phyloP scores from a whole-genome alignment of 2,329 filamentous ascomycete genomes.

The Aschersonia sp. region DNA sequence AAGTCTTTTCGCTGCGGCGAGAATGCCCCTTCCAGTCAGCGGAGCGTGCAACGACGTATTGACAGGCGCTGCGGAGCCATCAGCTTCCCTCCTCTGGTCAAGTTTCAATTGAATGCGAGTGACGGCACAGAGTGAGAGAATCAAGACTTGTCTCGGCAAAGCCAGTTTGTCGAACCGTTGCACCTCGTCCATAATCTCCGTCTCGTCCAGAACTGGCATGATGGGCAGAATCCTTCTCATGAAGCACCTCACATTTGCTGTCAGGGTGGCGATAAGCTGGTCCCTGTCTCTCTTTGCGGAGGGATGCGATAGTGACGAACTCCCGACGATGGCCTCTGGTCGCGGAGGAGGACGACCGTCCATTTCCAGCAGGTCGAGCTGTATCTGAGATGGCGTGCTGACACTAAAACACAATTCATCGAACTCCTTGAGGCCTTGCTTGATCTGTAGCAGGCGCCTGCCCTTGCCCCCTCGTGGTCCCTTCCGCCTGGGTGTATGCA shows the following conservation, averaged over 20 bases:
- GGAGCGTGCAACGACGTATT: constrained; percentile 8
- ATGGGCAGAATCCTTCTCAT: constrained; percentile 17
- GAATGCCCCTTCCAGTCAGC: constrained; percentile 12
- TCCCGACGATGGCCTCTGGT: background rate
- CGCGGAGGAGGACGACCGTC: background rate
- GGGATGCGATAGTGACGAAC: background rate
- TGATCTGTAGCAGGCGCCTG: constrained; percentile 13
- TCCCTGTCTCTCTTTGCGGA: constrained; percentile 5
- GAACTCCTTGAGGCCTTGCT: constrained; percentile 10
- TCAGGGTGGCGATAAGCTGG: constrained; percentile 9
- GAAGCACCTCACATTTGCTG: constrained; percentile 14
- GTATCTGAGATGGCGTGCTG: constrained; percentile 7
- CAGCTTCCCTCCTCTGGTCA: constrained; percentile 8
- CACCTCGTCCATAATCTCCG: constrained; percentile 13
- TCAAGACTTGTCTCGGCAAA: constrained; percentile 13
- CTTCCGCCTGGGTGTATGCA: constrained; percentile 14
- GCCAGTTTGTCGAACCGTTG: constrained; percentile 10
- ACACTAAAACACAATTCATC: constrained; percentile 9
- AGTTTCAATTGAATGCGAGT: constrained; percentile 15
- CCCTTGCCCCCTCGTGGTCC: constrained; percentile 15
- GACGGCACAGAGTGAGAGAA: constrained; percentile 14
- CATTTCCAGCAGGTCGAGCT: constrained; percentile 1
- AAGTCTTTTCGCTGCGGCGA: constrained; percentile 12
- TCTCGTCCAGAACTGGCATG: constrained; percentile 15
- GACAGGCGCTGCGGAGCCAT: constrained; percentile 6